Evolutionary conservation across 495 filamentous ascomycete species (phyloP), one percentile per base, ranked within the genome.

Genomic region (Penicillium cosmopolitanum): DNA sequence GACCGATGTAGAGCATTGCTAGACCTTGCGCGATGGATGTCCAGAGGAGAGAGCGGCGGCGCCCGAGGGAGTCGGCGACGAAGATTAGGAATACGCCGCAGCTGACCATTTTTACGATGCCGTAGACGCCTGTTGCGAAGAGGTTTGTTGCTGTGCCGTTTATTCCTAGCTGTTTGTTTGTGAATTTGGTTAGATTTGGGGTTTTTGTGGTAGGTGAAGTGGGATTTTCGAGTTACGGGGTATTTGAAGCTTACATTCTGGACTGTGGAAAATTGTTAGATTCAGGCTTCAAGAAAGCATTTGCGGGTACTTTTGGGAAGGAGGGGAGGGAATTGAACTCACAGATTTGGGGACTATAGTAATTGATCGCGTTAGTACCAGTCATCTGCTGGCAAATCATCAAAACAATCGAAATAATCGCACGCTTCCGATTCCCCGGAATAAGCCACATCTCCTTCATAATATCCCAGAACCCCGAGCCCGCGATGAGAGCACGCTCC

Each of bases 1-100:
- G 75, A 11, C 90, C 89, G 58, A 93, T 88, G 68, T 93, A 91
- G 63, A 90, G 84, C 86, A 92, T 92, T 61, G 81, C 80, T n/a
- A 87, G 71, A 3, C 79, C 84, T 71, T 89, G 87, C 11, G 83
- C 89, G 59, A 91, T 82, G 8, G 84, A 86, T 13, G 89, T 92
- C 82, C 85, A 89, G 59, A 93, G 79, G 25, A 95, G 82, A 35
- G 86, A 88, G 38, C 85, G 82, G 7, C 87, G 81, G 9, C 90
- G 83, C 15, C 90, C 90, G 5, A 91, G 80, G 3, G 85, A 84
- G 69, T 94, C 89, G 35, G 86, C 87, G 50, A 87, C 82, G 68
- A 91, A 90, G 54, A 88, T 58, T 8, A 91, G 75, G 79, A 89
- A 91, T 44, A 84, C 56, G 34, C 77, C 79, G 19, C 87, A 89